phyloP scores from a whole-genome alignment of 75 land plant genomes.

The Cupressus sempervirens region DNA sequence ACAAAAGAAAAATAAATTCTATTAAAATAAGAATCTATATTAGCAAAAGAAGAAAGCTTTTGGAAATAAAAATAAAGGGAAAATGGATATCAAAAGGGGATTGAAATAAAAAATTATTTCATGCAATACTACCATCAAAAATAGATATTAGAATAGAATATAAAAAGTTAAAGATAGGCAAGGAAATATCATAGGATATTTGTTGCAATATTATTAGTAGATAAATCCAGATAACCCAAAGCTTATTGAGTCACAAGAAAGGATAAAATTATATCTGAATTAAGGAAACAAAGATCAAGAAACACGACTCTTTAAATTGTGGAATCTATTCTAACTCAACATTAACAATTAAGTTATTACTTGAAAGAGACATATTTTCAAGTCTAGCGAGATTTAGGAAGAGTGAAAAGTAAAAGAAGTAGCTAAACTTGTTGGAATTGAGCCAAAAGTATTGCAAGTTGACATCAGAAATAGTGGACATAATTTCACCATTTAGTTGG shows the following conservation, averaged over 20 bases:
- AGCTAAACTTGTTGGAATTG: not conserved
- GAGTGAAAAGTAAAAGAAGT: not conserved
- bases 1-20: no score
- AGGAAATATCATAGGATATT: no score
- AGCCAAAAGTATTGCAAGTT: not conserved
- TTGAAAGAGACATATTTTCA: not conserved
- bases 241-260: not conserved
- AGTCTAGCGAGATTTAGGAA: not conserved
- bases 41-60: no score
- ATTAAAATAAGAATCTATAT: no score
- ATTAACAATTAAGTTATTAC: not conserved
- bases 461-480: not conserved
- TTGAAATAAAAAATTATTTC: no score
- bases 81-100: no score
- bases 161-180: no score
- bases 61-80: no score
- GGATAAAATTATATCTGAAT: not conserved
- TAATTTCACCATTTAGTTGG: not conserved
- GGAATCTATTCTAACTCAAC: not conserved
- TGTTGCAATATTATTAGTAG: no score
- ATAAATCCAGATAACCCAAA: no score
- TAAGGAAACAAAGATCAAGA: not conserved
- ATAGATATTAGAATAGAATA: no score
- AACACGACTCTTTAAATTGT: not conserved
- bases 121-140: no score